Evolutionary conservation across 257 asterid genomes (phyloP), one percentile per base, ranked within the genome.

Genomic region (Oldenlandia corymbosa): DNA sequence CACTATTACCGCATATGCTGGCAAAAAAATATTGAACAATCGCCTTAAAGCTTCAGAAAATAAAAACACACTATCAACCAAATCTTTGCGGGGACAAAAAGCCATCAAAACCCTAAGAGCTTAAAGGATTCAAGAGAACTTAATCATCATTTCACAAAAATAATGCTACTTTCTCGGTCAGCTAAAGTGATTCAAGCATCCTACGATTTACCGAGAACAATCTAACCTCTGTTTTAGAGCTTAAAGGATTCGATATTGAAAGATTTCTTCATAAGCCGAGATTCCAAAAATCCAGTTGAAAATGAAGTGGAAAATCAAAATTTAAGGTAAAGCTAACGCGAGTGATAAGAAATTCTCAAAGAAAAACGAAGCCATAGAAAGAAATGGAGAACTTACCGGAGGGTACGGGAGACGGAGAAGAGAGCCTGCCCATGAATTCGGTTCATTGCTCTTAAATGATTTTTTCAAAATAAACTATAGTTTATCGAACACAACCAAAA

Each of bases 81-180:
- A 16, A 37, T 27, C 26, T n/a, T n/a, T n/a, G n/a, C n/a, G n/a
- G n/a, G n/a, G n/a, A n/a, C 45, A 46, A 17, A 18, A 28, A 23
- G n/a, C 54, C 7, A 62, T 62, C 28, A 14, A 47, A 62, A 28
- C 67, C 67, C 57, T 42, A n/a, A n/a, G n/a, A n/a, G n/a, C n/a
- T n/a, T n/a, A n/a, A n/a, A 46, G n/a, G 17, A 28, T 62, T 46
- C 18, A 45, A 14, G 48, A 1, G 43, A 6, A 39, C 43, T 34
- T 34, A 9, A 39, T 7, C 10, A 1, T 6, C 10, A 39, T 39
- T 7, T 39, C 43, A 39, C 4, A 43, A 17, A 3, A 43, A 17
- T 12, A 43, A 11, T 5, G 16, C n/a, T 43, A 43, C 48, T 11
- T 9, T 43, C 39, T 4, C 39, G n/a, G 9, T 34, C 4, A n/a